Percentiles rank a stretch among this genome's conserved stretches.
phyloP scores from a whole-genome alignment of 257 asterid species.

The Nicotiana noctiflora region DNA sequence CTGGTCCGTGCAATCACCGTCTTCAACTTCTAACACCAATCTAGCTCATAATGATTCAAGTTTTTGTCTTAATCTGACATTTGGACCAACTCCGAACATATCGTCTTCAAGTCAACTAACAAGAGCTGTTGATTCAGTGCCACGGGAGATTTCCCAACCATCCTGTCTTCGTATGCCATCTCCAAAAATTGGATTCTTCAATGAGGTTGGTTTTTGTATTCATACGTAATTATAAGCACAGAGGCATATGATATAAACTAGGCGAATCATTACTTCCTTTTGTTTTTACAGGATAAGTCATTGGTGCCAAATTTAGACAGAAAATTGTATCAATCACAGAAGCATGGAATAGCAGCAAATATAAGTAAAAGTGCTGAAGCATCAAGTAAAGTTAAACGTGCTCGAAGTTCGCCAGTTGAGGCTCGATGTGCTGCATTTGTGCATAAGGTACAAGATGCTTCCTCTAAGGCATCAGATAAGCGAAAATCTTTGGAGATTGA shows the following conservation, averaged over 20 bases:
- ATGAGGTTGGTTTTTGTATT: constrained; percentile 32
- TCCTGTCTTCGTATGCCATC: constrained; percentile 63
- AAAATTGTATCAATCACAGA: background rate
- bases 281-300: background rate
- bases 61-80: background rate
- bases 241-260: background rate
- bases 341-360: background rate
- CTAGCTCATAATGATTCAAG: constrained; percentile 6
- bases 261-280: too few species aligned
- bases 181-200: constrained; percentile 49
- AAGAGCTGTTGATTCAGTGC: constrained; percentile 1
- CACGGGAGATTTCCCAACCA: constrained; percentile 23
- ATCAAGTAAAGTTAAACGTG: constrained; percentile 12
- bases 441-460: constrained; percentile 14
- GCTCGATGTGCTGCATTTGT: constrained; percentile 10
- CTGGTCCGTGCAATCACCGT: background rate
- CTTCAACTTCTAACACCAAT: constrained; percentile 13
- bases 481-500: constrained; percentile 8
- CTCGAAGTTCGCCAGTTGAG: constrained; percentile 10
- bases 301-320: background rate
- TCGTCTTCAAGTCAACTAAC: constrained; percentile 6
- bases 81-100: background rate
- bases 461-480: constrained; percentile 4
- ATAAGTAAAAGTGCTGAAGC: background rate
- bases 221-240: background rate